Evolutionary conservation across 768 basidiomycete species (phyloP), one percentile per base, ranked within the genome.

Genomic region (Rhodotorula paludigena): DNA sequence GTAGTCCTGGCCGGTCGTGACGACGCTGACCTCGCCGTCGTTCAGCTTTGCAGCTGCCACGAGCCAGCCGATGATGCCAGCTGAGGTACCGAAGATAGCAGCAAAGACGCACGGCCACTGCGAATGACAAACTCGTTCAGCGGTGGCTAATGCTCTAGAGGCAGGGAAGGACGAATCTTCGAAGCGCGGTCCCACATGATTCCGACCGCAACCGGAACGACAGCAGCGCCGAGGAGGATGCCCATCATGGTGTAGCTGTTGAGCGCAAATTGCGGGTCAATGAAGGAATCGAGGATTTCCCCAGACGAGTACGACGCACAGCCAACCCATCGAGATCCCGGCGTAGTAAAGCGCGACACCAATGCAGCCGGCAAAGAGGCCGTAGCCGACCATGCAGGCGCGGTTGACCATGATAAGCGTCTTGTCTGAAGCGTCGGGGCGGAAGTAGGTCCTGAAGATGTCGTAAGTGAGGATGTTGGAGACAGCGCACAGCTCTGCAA

Each of bases 401-500:
- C 61, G 67, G 57, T 72, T 61, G n/a, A 71, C 63, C 5, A 33
- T 25, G 25, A 75, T 64, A 6, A 78, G 74, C 52, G 60, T 80
- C 76, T 64, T 77, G 75, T 78, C 90, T 11, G 84, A 89, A 2
- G 93, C 90, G 23, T 81, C 75, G 1, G 88, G 88, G 76, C 94
- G 92, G 78, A 94, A 82, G 77, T 96, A 94, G 63, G 53, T 10
- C 7, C 64, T 23, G 57, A 20, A 69, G 63, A 69, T n/a, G 41
- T 72, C 71, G 71, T 72, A 92, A 0, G 91, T 90, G 74, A 90
- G 75, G 56, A 93, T 74, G 0, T 85, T 85, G 2, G 90, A 91
- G 3, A 92, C 89, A 0, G 92, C 93, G 74, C 96, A 92, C 60
- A 93, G 82, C 78, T 97, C 93, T 25, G 92, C 92, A 54, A 48